Evolutionary conservation across 2,329 filamentous ascomycete genomes (phyloP).

Genomic region (Curvularia sp.): DNA sequence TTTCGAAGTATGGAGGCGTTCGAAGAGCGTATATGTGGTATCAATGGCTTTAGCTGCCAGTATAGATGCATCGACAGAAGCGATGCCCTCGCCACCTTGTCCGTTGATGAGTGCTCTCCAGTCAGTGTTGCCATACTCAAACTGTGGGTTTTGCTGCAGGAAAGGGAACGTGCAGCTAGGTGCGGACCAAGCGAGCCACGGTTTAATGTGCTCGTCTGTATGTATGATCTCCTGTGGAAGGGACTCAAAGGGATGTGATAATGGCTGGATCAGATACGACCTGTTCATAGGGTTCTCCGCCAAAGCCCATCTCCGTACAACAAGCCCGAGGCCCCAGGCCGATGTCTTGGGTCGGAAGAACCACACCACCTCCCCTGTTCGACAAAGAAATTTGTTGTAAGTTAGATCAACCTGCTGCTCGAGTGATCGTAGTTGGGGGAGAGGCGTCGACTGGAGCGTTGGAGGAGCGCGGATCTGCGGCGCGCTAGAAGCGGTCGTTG

Average conservation of each 20-base stretch:
- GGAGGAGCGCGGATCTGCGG: constrained; percentile 35
- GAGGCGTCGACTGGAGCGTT: constrained; percentile 45
- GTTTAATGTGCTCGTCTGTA: constrained; percentile 57
- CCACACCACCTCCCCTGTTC: constrained; percentile 65
- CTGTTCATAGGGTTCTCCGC: constrained; percentile 38
- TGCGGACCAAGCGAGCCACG: constrained; percentile 66
- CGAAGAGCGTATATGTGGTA: constrained; percentile 62
- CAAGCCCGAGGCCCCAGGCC: constrained; percentile 63
- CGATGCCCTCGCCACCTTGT: constrained; percentile 57
- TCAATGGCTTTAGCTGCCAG: constrained; percentile 64
- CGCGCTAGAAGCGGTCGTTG: constrained; percentile 14
- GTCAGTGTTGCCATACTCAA: constrained; percentile 59
- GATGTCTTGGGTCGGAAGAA: constrained; percentile 56
- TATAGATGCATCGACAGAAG: constrained; percentile 65
- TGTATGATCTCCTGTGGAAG: constrained; percentile 54
- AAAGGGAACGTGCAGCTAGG: constrained; percentile 58
- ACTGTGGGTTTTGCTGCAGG: constrained; percentile 52
- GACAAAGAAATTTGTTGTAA: constrained; percentile 59
- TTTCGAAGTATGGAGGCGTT: constrained; percentile 52
- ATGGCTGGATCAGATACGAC: constrained; percentile 58
- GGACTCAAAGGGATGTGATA: constrained; percentile 56
- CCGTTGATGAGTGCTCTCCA: constrained; percentile 57
- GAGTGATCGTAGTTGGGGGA: constrained; percentile 50
- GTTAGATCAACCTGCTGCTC: constrained; percentile 61
- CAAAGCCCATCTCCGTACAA: constrained; percentile 56